phyloP scores from a whole-genome alignment of 2,329 filamentous ascomycete species.

The Cladophialophora exuberans region DNA sequence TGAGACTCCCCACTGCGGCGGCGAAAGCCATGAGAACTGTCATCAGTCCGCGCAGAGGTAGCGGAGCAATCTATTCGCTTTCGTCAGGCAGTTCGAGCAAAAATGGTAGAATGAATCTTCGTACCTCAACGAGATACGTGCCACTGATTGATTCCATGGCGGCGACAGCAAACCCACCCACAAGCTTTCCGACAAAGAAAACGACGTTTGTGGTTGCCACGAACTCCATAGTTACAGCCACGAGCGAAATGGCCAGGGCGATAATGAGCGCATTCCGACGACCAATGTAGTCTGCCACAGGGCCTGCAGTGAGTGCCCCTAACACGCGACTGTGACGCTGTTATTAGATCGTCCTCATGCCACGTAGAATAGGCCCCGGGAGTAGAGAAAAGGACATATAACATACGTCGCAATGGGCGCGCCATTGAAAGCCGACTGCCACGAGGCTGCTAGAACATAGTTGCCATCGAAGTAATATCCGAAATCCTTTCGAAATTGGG shows the following conservation, averaged over 20 bases:
- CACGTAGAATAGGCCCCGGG: not conserved
- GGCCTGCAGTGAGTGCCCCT: conserved; percentile 32
- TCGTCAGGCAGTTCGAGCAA: conserved; percentile 26
- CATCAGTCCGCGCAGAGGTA: conserved; percentile 52
- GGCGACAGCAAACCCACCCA: conserved; percentile 50
- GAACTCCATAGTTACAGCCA: conserved; percentile 39
- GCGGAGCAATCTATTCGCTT: conserved; percentile 42
- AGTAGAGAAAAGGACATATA: not conserved
- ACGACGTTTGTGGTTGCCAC: conserved; percentile 38
- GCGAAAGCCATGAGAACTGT: conserved; percentile 49
- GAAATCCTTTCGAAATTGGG: conserved; percentile 59
- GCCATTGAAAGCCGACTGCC: conserved; percentile 54
- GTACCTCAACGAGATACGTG: conserved; percentile 45
- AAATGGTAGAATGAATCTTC: not conserved
- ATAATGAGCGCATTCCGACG: conserved; percentile 35
- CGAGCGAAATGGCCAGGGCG: conserved; percentile 31
- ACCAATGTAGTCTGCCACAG: conserved; percentile 45
- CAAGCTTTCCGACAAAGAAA: conserved; percentile 51
- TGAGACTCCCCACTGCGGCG: conserved; percentile 46
- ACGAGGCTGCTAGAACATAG: conserved; percentile 50
- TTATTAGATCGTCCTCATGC: not conserved
- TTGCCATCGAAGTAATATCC: conserved; percentile 53
- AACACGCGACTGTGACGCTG: conserved; percentile 2
- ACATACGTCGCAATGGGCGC: conserved; percentile 21
- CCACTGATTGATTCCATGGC: conserved; percentile 49